Percentiles rank a stretch among this genome's conserved stretches.
phyloP scores from a whole-genome alignment of 192 early-diverging fungal genomes.

The Gigaspora rosea region DNA sequence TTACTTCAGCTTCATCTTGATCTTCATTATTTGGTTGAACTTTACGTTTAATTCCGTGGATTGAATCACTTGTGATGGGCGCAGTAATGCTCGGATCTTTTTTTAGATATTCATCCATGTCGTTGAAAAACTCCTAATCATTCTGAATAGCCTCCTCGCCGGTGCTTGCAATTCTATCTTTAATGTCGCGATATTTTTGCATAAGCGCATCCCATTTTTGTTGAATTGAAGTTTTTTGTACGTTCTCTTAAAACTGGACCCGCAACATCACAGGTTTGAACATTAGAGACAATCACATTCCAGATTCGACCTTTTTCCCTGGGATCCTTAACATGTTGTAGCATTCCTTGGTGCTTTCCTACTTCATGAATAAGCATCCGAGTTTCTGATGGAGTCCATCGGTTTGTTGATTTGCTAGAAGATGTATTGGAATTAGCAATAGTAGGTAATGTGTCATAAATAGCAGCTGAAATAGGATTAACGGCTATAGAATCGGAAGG shows the following conservation, averaged over 20 bases:
- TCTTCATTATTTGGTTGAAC: neutral
- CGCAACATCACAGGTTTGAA: neutral
- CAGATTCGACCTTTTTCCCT: neutral
- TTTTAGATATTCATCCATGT: neutral
- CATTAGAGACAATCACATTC: neutral
- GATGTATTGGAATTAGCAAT: neutral
- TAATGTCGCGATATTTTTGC: neutral
- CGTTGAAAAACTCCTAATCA: neutral
- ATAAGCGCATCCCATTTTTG: neutral
- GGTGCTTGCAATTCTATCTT: constrained; percentile 1
- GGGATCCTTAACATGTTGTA: neutral
- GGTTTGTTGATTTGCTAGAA: neutral
- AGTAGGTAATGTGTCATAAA: neutral
- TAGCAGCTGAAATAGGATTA: neutral
- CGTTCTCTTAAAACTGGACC: neutral
- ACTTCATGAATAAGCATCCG: neutral
- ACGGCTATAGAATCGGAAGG: neutral
- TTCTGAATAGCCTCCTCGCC: neutral
- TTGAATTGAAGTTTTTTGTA: neutral
- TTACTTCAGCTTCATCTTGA: neutral
- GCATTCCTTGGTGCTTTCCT: neutral
- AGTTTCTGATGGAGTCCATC: neutral
- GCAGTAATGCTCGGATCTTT: neutral
- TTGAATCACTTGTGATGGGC: neutral
- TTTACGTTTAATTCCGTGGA: neutral